Evolutionary conservation across 2,329 filamentous ascomycete species (phyloP).

Genomic region (Chaetomiaceae sp.): DNA sequence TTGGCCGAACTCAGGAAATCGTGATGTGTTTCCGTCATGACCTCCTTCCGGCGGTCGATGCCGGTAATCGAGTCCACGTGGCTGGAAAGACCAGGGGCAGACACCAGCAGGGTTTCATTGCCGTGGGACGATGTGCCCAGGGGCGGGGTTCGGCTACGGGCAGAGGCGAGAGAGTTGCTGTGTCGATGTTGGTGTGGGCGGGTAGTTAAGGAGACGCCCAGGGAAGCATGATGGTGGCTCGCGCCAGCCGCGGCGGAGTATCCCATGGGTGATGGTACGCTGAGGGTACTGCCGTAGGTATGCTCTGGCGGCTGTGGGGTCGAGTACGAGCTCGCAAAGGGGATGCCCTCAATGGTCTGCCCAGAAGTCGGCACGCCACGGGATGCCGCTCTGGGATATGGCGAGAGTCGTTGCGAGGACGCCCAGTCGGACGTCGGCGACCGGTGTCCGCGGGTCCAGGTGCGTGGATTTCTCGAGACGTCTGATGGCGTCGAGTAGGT

Average conservation of each 20-base stretch:
- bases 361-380: conserved; percentile 18
- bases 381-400: conserved; percentile 23
- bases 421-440: too few relatives aligned
- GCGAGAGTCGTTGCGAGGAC: conserved; percentile 27
- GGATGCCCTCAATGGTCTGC: conserved; percentile 27
- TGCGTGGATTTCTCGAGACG: conserved; percentile 26
- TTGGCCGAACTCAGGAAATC: conserved; percentile 13
- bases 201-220: conserved; percentile 7
- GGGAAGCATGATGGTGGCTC: conserved; percentile 6
- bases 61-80: conserved; percentile 35
- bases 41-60: conserved; percentile 39
- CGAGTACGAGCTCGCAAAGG: conserved; percentile 27
- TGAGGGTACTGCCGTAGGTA: conserved; percentile 36
- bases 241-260: conserved; percentile 26
- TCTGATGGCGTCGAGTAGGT: conserved; percentile 46
- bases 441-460: conserved; percentile 27
- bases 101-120: conserved; percentile 47
- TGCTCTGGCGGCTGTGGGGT: conserved; percentile 26
- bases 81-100: conserved; percentile 38
- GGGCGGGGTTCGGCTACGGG: conserved; percentile 48
- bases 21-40: conserved; percentile 29
- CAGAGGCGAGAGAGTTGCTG: conserved; percentile 37
- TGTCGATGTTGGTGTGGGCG: conserved; percentile 30
- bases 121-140: conserved; percentile 39
- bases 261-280: conserved; percentile 22